Conservation (phyloP, 495 filamentous ascomycete genomes). For the Corynascus novoguineensis region DNA sequence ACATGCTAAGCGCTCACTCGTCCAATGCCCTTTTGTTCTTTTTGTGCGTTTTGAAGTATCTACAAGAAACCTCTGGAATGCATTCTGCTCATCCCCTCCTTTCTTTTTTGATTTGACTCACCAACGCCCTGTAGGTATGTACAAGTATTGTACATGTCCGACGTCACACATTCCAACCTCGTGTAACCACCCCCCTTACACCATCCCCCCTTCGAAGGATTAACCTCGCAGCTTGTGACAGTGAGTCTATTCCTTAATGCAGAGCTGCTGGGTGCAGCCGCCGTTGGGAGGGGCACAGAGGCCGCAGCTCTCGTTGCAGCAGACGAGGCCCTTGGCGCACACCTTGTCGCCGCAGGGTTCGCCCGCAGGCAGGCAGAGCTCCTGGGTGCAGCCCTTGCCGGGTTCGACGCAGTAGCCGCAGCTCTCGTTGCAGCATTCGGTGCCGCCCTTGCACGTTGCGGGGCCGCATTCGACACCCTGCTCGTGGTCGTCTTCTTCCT, state of each 20-base stretch:
- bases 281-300: conserved; percentile 13
- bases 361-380: conserved; percentile 14
- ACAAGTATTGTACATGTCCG: no score
- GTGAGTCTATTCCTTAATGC: neutral
- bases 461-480: conserved; percentile 22
- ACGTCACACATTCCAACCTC: no score
- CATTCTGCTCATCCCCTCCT: no score
- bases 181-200: neutral
- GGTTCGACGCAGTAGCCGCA: conserved; percentile 22
- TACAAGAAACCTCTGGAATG: no score
- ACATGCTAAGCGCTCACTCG: no score
- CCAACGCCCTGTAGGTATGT: no score
- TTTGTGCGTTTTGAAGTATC: no score
- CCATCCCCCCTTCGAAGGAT: neutral
- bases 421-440: conserved; percentile 25
- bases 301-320: conserved; percentile 18
- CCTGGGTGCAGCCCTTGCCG: conserved; percentile 17
- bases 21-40: neutral
- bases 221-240: no score
- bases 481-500: no score
- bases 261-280: neutral
- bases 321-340: neutral
- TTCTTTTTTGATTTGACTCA: no score
- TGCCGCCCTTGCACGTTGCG: conserved; percentile 12
- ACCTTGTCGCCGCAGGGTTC: conserved; percentile 14